Evolutionary conservation across 768 basidiomycete genomes (phyloP).

Genomic region (Lanmaoa rubissima): DNA sequence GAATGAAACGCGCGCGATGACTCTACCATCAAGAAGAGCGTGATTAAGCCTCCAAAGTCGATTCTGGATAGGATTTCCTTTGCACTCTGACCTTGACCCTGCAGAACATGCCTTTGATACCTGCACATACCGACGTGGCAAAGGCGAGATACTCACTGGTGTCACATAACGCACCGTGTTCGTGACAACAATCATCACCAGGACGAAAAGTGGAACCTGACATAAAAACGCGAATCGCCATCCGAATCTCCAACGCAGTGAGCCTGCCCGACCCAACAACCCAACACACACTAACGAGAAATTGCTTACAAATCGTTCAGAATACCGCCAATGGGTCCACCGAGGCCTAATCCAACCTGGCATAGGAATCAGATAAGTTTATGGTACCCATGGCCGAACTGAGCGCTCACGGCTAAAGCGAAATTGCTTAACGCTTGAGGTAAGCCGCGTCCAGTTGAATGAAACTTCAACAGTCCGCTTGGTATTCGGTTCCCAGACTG

Average conservation of each 20-base stretch:
- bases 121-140: not conserved
- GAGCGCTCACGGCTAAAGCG: slow-evolving; percentile 4
- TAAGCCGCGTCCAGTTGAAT: not conserved
- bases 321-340: slow-evolving; percentile 12
- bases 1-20: not conserved
- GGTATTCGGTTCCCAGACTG: not conserved
- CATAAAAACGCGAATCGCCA: slow-evolving; percentile 18
- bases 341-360: slow-evolving; percentile 14
- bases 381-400: not conserved
- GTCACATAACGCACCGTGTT: slow-evolving; percentile 5
- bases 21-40: slow-evolving; percentile 7
- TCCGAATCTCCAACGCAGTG: slow-evolving; percentile 8
- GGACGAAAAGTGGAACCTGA: slow-evolving; percentile 7
- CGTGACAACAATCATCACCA: slow-evolving; percentile 3
- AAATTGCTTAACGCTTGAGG: slow-evolving; percentile 45
- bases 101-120: not conserved
- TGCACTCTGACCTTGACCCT: slow-evolving; percentile 9
- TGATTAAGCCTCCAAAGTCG: slow-evolving; percentile 13
- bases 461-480: not conserved
- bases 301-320: slow-evolving; percentile 10
- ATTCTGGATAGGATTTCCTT: slow-evolving; percentile 10
- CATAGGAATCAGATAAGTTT: not conserved
- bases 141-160: slow-evolving; percentile 2
- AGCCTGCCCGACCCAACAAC: not conserved
- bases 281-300: not conserved